phyloP scores from a whole-genome alignment of 2,329 filamentous ascomycete genomes.

The Dactylonectria macrodidyma region DNA sequence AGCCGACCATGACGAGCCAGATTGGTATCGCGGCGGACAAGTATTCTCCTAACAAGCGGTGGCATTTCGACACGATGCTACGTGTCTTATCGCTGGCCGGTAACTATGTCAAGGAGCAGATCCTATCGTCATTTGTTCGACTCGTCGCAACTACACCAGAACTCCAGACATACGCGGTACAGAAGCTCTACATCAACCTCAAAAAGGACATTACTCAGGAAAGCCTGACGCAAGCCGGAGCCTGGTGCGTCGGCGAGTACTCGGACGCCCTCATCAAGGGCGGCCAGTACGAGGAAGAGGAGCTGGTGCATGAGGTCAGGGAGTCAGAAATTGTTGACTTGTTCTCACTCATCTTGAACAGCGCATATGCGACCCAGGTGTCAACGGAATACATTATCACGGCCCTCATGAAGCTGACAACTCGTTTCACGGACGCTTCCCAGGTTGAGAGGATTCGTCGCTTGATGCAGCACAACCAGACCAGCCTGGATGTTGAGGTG shows the following conservation, averaged over 20 bases:
- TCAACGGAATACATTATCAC: constrained; percentile 97
- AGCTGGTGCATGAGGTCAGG: constrained; percentile 84
- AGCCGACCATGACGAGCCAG: constrained; percentile 97
- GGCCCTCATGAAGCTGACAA: constrained; percentile 94
- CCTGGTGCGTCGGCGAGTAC: constrained; percentile 98
- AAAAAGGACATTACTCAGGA: constrained; percentile 99
- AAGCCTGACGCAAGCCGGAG: constrained; percentile 90
- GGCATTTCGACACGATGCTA: constrained; percentile 98
- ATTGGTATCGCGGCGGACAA: constrained; percentile 97
- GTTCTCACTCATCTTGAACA: constrained; percentile 93
- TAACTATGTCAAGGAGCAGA: constrained; percentile 98
- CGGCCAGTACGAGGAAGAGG: constrained; percentile 94
- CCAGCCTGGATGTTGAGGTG: constrained; percentile 93
- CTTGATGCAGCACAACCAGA: constrained; percentile 82
- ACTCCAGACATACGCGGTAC: constrained; percentile 94
- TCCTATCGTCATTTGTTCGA: constrained; percentile 95
- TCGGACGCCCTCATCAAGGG: constrained; percentile 91
- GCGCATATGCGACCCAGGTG: constrained; percentile 92
- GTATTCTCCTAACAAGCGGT: constrained; percentile 96
- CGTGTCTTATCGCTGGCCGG: constrained; percentile 93
- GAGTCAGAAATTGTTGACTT: constrained; percentile 93
- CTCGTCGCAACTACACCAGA: constrained; percentile 96
- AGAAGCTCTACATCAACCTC: constrained; percentile 91
- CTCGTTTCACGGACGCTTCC: constrained; percentile 84
- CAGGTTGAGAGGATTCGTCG: constrained; percentile 89